phyloP scores from a whole-genome alignment of 2,329 filamentous ascomycete species.

The Sclerotinia nivalis region DNA sequence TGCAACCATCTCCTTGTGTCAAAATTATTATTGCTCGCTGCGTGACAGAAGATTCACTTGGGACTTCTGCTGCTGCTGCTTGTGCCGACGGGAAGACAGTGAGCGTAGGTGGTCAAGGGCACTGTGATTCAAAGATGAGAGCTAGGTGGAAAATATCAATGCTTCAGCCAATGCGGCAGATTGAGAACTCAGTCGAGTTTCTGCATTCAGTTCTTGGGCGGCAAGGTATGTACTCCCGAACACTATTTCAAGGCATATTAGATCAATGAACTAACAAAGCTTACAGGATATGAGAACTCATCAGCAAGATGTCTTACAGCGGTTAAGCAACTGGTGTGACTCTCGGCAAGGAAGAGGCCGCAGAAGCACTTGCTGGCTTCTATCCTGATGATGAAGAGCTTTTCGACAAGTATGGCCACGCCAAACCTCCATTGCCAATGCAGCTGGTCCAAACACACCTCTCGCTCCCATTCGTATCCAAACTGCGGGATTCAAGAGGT shows the following conservation, averaged over 20 bases:
- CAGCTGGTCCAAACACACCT: not conserved
- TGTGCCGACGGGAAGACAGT: too few relatives aligned
- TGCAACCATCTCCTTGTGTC: not conserved
- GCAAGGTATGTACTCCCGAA: too few relatives aligned
- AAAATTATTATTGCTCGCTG: too few relatives aligned
- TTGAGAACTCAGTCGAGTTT: accelerated
- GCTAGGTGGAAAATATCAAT: not conserved
- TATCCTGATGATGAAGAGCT: not conserved
- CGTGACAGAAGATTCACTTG: not conserved
- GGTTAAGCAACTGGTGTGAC: accelerated
- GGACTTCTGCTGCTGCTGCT: not conserved
- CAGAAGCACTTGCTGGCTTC: not conserved
- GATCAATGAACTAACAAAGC: too few relatives aligned
- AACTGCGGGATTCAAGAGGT: not conserved
- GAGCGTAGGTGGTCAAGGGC: too few relatives aligned
- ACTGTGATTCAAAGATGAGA: not conserved
- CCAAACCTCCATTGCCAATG: not conserved
- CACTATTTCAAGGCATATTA: accelerated
- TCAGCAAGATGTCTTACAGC: too few relatives aligned
- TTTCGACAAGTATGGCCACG: not conserved
- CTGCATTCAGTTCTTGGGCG: too few relatives aligned
- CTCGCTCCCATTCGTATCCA: not conserved
- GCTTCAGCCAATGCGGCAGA: accelerated
- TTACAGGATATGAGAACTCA: not conserved
- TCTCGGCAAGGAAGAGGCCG: not conserved